These are phyloP conservation scores for Cystobasidium onofrii DNA, from an alignment of 768 basidiomycete genomes.

Conservation along the genomic window DNA sequence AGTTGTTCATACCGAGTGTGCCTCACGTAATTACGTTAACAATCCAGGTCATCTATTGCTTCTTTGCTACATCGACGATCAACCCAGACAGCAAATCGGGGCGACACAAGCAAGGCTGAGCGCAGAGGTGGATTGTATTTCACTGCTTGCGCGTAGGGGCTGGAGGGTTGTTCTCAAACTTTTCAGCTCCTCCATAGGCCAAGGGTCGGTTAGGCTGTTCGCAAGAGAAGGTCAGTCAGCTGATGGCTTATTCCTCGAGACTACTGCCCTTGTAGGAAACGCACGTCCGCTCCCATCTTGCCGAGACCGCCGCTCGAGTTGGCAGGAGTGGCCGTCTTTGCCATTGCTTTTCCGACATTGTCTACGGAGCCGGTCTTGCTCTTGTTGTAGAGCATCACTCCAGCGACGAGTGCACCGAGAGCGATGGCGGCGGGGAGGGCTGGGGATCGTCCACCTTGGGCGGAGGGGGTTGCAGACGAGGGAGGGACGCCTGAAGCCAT, in stretches of 20 bases:
- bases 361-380: background rate
- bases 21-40: no score
- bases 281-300: background rate
- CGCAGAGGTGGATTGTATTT: no score
- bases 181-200: background rate
- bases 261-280: background rate
- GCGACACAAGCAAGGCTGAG: no score
- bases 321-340: background rate
- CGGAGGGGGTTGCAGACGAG: background rate
- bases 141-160: background rate
- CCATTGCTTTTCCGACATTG: conserved; percentile 4
- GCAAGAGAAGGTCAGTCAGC: background rate
- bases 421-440: background rate
- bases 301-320: background rate
- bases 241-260: no score
- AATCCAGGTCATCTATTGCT: no score
- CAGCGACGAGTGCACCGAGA: background rate
- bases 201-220: background rate
- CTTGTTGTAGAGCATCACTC: background rate
- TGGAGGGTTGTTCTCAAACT: background rate
- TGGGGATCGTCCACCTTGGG: background rate
- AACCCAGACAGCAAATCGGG: no score
- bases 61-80: no score
- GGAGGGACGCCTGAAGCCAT: background rate
- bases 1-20: no score